Base-by-base conservation (phyloP, 2,329 filamentous ascomycete genomes). In the Alternaria brassicicola region DNA sequence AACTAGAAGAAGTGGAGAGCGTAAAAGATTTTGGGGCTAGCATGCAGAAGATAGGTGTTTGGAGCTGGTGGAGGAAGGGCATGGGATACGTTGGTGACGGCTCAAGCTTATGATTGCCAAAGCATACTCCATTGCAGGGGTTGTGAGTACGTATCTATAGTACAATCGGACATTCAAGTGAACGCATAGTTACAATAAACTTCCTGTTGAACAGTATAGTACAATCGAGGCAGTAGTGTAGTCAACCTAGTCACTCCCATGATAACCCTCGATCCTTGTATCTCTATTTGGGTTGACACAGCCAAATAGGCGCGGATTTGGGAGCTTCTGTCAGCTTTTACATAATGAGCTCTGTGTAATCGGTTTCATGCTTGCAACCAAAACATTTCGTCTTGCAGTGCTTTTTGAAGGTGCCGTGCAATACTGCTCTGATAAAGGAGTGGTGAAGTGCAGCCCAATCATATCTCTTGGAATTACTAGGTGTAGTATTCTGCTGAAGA, bases 51-150 rank as follows among this genome's bases (percentile, higher is more conserved):
- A 80, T 83, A 46, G 87, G 87, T 0, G 73, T 91, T 5, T 80
- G 80, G 63, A 72, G 68, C 0, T 92, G 89, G 89, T 92, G 88
- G 88, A 84, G 84, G 67, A 82, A 79, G 46, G 88, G 82, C 0
- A 91, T 91, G 89, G 87, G 87, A 12, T 88, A 77, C 49, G 59
- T 68, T 6, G 62, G 68, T 15, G 65, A 71, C 3, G 60, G 65
- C 2, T 66, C 38, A 59, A 21, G 19, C 13, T 33, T 35, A n/a
- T 35, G n/a, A 12, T 2, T 21, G 4, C 3, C 13, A 12, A 23
- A 15, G 13, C 2, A 2, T 31, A 21, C 19, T 39, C 10, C 9
- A 21, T 19, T 19, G 8, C 35, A 6, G 35, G 35, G 3, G 35
- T 8, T 10, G 6, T 19, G n/a, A 36, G n/a, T 19, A 36, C 19